Conservation (phyloP, 331 rosid genomes). For the Phaseolus coccineus region DNA sequence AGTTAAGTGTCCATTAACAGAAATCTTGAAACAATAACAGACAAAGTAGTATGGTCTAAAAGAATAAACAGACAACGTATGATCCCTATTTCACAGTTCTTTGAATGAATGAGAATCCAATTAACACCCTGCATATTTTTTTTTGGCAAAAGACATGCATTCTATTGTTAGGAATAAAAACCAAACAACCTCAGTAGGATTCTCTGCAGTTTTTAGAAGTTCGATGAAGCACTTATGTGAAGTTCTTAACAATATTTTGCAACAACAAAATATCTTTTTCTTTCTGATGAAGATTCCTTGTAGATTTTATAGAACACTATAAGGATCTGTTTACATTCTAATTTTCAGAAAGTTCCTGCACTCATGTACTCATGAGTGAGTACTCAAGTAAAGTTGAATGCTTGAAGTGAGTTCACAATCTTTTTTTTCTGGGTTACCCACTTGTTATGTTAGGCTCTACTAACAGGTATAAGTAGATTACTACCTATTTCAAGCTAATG, state of each 20-base stretch:
- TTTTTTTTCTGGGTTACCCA: slow-evolving; percentile 2
- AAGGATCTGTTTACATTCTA: not conserved
- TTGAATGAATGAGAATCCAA: not conserved
- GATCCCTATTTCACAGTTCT: too few species aligned
- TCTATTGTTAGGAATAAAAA: not conserved
- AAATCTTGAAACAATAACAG: too few species aligned
- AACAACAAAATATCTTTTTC: not conserved
- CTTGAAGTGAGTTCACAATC: not conserved
- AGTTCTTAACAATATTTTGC: not conserved
- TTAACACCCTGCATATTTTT: not conserved
- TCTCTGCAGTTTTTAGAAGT: not conserved
- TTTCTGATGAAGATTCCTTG: not conserved
- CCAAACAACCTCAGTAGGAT: not conserved
- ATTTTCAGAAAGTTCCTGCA: not conserved
- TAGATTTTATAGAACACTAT: not conserved
- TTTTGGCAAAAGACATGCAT: not conserved
- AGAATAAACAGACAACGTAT: too few species aligned
- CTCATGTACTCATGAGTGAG: not conserved
- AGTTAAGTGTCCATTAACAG: too few species aligned
- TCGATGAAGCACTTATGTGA: not conserved
- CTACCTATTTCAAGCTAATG: not conserved
- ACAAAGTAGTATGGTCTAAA: too few species aligned
- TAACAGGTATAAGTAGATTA: not conserved
- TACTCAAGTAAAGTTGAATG: slow-evolving; percentile 14
- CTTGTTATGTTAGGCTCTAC: slow-evolving; percentile 2